Conservation (phyloP, 108 stramenopile species). For the Licmophora abbreviata region DNA sequence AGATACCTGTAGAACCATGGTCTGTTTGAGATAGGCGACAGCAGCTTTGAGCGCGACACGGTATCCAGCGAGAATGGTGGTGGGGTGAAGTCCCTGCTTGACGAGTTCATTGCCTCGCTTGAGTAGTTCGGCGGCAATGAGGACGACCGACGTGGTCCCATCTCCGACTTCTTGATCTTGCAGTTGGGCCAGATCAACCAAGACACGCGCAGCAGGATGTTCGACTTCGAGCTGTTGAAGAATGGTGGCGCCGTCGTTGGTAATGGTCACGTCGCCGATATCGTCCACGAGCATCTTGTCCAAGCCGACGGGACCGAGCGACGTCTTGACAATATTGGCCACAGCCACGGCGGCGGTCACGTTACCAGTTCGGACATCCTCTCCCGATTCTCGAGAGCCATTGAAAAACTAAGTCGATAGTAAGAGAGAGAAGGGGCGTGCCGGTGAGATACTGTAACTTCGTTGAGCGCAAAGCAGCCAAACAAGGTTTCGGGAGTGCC, state of each 20-base stretch:
- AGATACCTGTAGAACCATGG: conserved; percentile 83
- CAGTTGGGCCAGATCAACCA: conserved; percentile 97
- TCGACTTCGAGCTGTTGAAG: conserved; percentile 96
- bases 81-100: conserved; percentile 94
- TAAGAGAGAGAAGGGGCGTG: background rate
- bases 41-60: conserved; percentile 95
- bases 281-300: conserved; percentile 99
- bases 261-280: conserved; percentile 98
- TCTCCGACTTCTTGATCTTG: conserved; percentile 99
- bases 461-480: too few relatives aligned
- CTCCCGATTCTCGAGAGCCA: conserved; percentile 80
- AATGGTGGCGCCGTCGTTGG: conserved; percentile 99
- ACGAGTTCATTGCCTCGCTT: conserved; percentile 94
- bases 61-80: conserved; percentile 96
- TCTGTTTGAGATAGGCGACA: conserved; percentile 89
- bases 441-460: too few relatives aligned
- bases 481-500: too few relatives aligned
- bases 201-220: conserved; percentile 98
- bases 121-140: conserved; percentile 94
- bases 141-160: conserved; percentile 97
- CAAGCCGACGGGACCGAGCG: conserved; percentile 97
- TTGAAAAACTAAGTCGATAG: conserved; percentile 55
- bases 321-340: conserved; percentile 98
- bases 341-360: conserved; percentile 98
- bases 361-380: conserved; percentile 91